Conservation (phyloP, 2,329 filamentous ascomycete genomes). For the Fusarium succisae region DNA sequence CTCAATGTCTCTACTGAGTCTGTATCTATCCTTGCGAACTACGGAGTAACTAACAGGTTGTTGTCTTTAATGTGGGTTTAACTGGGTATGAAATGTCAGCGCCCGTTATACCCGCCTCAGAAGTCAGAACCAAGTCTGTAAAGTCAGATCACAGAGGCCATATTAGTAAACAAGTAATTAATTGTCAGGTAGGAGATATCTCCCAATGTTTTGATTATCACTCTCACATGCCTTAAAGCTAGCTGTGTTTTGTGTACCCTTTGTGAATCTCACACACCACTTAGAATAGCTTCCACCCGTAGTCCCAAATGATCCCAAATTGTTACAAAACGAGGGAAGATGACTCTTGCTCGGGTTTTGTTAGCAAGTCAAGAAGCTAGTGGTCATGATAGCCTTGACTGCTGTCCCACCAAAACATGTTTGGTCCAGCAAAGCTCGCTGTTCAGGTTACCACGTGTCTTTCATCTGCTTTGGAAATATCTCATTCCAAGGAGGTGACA, state of each 20-base stretch:
- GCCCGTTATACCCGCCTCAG: slow-evolving; percentile 22
- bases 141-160: background rate
- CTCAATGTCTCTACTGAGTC: background rate
- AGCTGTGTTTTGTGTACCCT: slow-evolving; percentile 19
- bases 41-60: slow-evolving; percentile 10
- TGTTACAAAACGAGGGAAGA: slow-evolving; percentile 36
- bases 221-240: slow-evolving; percentile 16
- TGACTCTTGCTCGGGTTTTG: slow-evolving; percentile 28
- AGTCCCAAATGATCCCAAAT: slow-evolving; percentile 31
- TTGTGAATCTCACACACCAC: slow-evolving; percentile 22
- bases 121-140: background rate
- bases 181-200: slow-evolving; percentile 19
- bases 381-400: slow-evolving; percentile 28
- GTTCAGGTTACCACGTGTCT: slow-evolving; percentile 17
- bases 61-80: slow-evolving; percentile 20
- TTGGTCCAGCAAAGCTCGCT: slow-evolving; percentile 35
- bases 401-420: slow-evolving; percentile 33
- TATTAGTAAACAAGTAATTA: background rate
- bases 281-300: slow-evolving; percentile 18
- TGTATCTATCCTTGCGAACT: slow-evolving; percentile 10
- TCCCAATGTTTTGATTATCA: slow-evolving; percentile 26
- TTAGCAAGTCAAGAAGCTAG: slow-evolving; percentile 25
- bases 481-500: slow-evolving; percentile 38
- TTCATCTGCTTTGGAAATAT: slow-evolving; percentile 35
- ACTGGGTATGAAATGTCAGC: slow-evolving; percentile 3